Base-by-base conservation (phyloP, 305 asterid genomes). In the Fraxinus latifolia region DNA sequence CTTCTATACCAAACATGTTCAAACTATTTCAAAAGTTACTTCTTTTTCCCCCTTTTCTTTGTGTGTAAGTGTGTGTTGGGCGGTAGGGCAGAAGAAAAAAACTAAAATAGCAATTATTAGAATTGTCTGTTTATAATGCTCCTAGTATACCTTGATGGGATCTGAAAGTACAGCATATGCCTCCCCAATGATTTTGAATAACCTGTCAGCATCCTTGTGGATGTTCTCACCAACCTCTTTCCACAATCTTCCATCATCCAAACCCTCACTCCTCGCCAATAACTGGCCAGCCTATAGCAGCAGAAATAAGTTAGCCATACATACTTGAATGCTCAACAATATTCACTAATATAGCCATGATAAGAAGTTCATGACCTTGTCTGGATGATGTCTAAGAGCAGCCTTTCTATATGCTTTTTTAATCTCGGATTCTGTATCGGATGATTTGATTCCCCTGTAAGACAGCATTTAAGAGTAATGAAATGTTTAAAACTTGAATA, bases 361-460 rank as follows among this genome's bases (percentile, higher is more conserved):
- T 78, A 78, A 72, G 83, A 23, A 33, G 44, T 60, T 25, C 42
- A 71, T 80, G 27, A 96, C 99, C 98, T 96, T 96, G 91, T 96
- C 98, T 7, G 98, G 99, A 80, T 94, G 98, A 87, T 94, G 98
- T 84, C 87, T 92, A 79, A 96, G 94, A 84, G 99, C 99, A 78
- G 99, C 99, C 92, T 91, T 96, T 78, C 96, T 81, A 83, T 96
- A 96, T 31, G 98, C 98, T 88, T 93, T 96, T 92, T 94, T 96
- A 81, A 94, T 91, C 75, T 96, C 99, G 27, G 97, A 84, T 85
- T 90, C 98, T 12, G 93, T 50, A 87, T 92, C 99, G 25, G 97
- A 89, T 80, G 90, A 85, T 86, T 94, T 91, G 83, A 92, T 83
- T 86, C 98, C 99, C 90, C 98, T 94, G 92, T 68, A 82, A 81